Base-by-base conservation (phyloP, 148 eudicot genomes). In the Amaranthus cruentus region DNA sequence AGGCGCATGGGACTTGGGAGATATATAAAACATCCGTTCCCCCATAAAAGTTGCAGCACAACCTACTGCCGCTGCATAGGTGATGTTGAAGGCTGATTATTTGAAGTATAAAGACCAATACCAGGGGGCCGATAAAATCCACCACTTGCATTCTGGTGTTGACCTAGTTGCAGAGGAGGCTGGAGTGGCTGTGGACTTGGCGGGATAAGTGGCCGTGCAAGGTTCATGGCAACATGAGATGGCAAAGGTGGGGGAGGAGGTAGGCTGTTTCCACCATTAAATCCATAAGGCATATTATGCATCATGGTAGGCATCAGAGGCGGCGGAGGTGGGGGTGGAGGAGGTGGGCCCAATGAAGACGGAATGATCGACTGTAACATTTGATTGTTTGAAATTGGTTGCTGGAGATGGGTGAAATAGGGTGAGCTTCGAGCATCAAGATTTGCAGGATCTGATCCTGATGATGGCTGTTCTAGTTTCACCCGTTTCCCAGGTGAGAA, bases 61-160 rank as follows among this genome's bases (percentile, higher is more conserved):
- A 75, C 21, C 62, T 76, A 94, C 81, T 88, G 96, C 69, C 91
- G 84, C 51, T 87, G 90, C 63, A 87, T 85, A 5, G 98, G 90
- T 4, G 97, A 90, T 28, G 89, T 81, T 18, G 89, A 62, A 47
- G 93, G 85, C 76, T 88, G 98, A 81, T 84, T 89, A 73, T 74
- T 86, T 66, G 91, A 88, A 64, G 92, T 96, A 61, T 89, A 88
- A 52, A 85, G 84, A 55, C 93, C 93, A 44, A 88, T 84, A 65
- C 91, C 92, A 4, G 88, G 86, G 4, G 93, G 91, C 59, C 88
- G 81, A 60, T 89, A 89, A 71, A 81, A 87, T 44, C 96, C 92
- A 55, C 91, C 90, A 61, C 73, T 83, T 6, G 74, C 55, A n/a
- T 83, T 69, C 74, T 71, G 88, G 73, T 80, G 88, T 46, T 77